Evolutionary conservation across 1,284 basidiomycete species (phyloP).

Genomic region (Ustilago sp.): DNA sequence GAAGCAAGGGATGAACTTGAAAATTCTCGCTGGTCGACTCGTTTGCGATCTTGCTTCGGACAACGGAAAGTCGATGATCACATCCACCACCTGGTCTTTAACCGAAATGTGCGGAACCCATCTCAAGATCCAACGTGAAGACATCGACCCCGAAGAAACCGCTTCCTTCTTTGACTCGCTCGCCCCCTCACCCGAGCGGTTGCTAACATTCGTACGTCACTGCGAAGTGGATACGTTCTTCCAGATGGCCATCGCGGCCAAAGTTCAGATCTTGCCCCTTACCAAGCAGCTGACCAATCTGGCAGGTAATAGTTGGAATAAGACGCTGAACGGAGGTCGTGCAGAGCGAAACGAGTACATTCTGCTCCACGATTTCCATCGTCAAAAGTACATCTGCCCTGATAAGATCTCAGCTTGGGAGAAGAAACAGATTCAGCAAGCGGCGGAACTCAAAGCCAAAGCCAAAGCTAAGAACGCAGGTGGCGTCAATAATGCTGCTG

Average conservation of each 20-base stretch:
- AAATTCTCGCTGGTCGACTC: constrained; percentile 85
- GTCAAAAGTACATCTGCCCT: constrained; percentile 93
- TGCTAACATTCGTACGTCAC: constrained; percentile 89
- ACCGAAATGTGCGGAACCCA: constrained; percentile 87
- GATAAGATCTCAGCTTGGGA: constrained; percentile 86
- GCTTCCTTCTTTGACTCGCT: constrained; percentile 88
- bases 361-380: constrained; percentile 96
- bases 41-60: constrained; percentile 94
- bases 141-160: constrained; percentile 93
- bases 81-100: constrained; percentile 89
- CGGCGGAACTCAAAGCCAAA: constrained; percentile 52
- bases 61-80: constrained; percentile 84
- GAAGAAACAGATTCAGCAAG: constrained; percentile 63
- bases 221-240: constrained; percentile 94
- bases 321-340: constrained; percentile 75
- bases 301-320: constrained; percentile 93
- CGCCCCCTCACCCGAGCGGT: constrained; percentile 80
- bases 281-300: constrained; percentile 95
- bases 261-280: constrained; percentile 88
- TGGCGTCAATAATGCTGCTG: constrained; percentile 31
- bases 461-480: constrained; percentile 33
- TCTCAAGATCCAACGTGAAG: constrained; percentile 76
- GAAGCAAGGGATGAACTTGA: constrained; percentile 79
- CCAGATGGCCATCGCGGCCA: constrained; percentile 92
- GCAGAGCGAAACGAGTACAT: constrained; percentile 99